A percentile compares a stretch with the other conserved stretches of the same genome.
Evolutionary conservation across 495 filamentous ascomycete genomes (phyloP).

Genomic region (Baudoinia panamericana): DNA sequence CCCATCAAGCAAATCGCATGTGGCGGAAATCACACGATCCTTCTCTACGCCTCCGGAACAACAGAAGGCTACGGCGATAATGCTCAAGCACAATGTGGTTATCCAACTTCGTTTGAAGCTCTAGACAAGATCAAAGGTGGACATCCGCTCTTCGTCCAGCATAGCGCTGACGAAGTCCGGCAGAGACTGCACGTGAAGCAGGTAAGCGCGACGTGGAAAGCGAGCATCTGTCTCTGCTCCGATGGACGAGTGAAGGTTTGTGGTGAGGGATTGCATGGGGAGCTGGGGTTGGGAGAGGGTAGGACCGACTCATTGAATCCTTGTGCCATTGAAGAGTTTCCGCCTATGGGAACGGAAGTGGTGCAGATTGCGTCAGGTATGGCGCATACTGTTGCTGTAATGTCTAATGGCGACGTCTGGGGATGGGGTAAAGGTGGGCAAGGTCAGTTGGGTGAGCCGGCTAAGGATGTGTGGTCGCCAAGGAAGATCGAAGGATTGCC

Average conservation of each 20-base stretch:
- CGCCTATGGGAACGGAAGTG: conserved; percentile 39
- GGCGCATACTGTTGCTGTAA: conserved; percentile 58
- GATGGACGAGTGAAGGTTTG: conserved; percentile 39
- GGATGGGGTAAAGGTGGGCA: conserved; percentile 82
- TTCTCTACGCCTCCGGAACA: too few species aligned
- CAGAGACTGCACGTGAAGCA: not conserved
- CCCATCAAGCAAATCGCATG: conserved; percentile 39
- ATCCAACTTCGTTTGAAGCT: too few species aligned
- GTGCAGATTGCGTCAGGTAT: conserved; percentile 55
- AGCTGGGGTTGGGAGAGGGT: conserved; percentile 48
- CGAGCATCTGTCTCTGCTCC: not conserved
- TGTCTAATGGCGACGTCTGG: conserved; percentile 63
- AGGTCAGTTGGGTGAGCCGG: conserved; percentile 57
- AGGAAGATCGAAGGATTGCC: conserved; percentile 40
- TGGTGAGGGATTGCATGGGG: conserved; percentile 56
- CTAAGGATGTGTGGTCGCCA: conserved; percentile 41
- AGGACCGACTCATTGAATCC: conserved; percentile 16
- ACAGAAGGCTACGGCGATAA: conserved; percentile 39
- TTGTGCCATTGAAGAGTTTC: conserved; percentile 44
- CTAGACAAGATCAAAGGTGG: too few species aligned
- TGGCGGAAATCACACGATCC: conserved; percentile 79
- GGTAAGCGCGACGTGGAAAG: conserved; percentile 8
- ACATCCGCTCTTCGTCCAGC: not conserved
- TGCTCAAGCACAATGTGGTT: conserved; percentile 54
- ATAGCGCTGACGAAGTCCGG: not conserved